Conservation (phyloP, 2,329 filamentous ascomycete genomes). For the Thermomyces lanuginosus region DNA sequence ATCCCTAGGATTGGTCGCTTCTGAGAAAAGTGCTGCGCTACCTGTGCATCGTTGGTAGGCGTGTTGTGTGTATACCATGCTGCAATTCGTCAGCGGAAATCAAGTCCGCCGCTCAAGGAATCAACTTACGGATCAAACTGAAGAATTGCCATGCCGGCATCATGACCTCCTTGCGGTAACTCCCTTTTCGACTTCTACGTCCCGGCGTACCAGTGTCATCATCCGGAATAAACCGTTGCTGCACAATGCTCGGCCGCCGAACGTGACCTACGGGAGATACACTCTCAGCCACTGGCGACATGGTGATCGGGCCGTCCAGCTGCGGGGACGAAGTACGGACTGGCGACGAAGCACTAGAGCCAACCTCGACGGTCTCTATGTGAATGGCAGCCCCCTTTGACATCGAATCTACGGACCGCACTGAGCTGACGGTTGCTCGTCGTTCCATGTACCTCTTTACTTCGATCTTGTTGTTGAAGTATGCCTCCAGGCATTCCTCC, state of each 20-base stretch:
- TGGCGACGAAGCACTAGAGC: constrained; percentile 20
- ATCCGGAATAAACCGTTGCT: constrained; percentile 27
- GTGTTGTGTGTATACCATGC: constrained; percentile 70
- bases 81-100: constrained; percentile 20
- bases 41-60: constrained; percentile 54
- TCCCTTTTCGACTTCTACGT: constrained; percentile 21
- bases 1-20: constrained; percentile 77
- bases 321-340: constrained; percentile 11
- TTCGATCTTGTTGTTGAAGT: constrained; percentile 88
- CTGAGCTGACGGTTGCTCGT: constrained; percentile 39
- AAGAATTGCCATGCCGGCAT: constrained; percentile 98
- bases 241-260: constrained; percentile 28
- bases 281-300: constrained; percentile 13
- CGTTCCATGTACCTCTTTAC: constrained; percentile 60
- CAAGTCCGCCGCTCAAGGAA: background rate
- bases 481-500: constrained; percentile 82
- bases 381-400: constrained; percentile 23
- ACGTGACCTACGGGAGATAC: constrained; percentile 9
- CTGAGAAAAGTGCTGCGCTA: constrained; percentile 73
- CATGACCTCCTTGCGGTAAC: constrained; percentile 60
- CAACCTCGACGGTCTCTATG: constrained; percentile 29
- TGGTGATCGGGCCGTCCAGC: constrained; percentile 12
- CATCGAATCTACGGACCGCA: constrained; percentile 20
- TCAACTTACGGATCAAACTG: constrained; percentile 61
- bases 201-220: constrained; percentile 13